A percentile compares a stretch with the other conserved stretches of the same genome.
Evolutionary conservation across 192 early-diverging fungal species (phyloP).

Genomic region (Podila clonocystis): DNA sequence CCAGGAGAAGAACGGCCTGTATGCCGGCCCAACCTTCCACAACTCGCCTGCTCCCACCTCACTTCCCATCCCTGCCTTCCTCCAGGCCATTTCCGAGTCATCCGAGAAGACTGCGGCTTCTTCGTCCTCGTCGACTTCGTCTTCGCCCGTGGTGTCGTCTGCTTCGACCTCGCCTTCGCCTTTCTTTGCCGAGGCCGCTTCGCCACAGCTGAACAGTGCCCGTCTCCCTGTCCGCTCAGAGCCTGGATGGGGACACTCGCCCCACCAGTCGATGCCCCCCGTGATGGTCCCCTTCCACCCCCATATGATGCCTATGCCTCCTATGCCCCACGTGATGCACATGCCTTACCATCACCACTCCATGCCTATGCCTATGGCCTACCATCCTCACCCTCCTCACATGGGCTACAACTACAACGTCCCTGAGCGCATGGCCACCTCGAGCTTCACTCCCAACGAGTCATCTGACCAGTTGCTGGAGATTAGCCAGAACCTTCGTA

Average conservation of each 20-base stretch:
- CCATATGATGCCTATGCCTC: conserved; percentile 28
- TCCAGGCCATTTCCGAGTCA: conserved; percentile 17
- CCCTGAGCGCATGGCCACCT: conserved; percentile 57
- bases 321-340: conserved; percentile 5
- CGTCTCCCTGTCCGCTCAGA: conserved; percentile 8
- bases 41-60: conserved; percentile 65
- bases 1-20: conserved; percentile 45
- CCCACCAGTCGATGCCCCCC: conserved; percentile 1
- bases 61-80: conserved; percentile 61
- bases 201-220: conserved; percentile 42
- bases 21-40: conserved; percentile 67
- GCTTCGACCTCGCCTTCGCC: conserved; percentile 17
- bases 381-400: background rate
- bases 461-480: conserved; percentile 51
- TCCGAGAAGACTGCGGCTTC: conserved; percentile 14
- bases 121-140: background rate
- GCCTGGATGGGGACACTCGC: background rate
- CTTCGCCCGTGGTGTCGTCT: background rate
- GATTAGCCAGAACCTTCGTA: conserved; percentile 59
- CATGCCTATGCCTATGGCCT: conserved; percentile 8
- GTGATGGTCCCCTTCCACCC: conserved; percentile 12
- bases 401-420: conserved; percentile 38
- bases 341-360: conserved; percentile 9
- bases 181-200: conserved; percentile 36
- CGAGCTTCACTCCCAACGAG: conserved; percentile 30